Evolutionary conservation across 768 basidiomycete genomes (phyloP).

Genomic region (Suillus ampliporus): DNA sequence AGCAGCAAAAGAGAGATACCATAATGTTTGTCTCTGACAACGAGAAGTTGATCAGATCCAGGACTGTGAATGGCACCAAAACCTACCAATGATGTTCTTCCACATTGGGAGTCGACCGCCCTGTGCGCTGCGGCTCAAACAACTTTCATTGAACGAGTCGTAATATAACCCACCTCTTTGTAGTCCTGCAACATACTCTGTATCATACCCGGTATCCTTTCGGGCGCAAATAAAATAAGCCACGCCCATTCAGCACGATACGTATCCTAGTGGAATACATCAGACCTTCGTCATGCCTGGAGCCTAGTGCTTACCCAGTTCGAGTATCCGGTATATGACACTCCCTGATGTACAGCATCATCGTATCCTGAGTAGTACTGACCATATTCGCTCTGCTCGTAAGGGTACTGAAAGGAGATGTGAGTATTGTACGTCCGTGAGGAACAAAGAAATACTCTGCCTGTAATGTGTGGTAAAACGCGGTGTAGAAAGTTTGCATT

Average conservation of each 20-base stretch:
- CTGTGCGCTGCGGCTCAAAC: slow-evolving; percentile 27
- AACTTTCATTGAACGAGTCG: slow-evolving; percentile 7
- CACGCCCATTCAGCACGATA: slow-evolving; percentile 82
- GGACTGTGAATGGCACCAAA: not conserved
- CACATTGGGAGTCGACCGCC: slow-evolving; percentile 91
- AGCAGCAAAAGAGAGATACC: slow-evolving; percentile 40
- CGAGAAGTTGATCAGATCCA: not conserved
- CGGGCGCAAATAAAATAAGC: slow-evolving; percentile 77
- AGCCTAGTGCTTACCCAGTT: slow-evolving; percentile 60
- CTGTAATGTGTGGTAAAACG: slow-evolving; percentile 66
- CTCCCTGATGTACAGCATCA: slow-evolving; percentile 61
- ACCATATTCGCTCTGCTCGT: slow-evolving; percentile 71
- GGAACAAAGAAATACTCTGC: slow-evolving; percentile 32
- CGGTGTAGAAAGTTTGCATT: slow-evolving; percentile 62
- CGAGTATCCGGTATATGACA: slow-evolving; percentile 83
- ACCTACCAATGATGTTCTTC: slow-evolving; percentile 78
- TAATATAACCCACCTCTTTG: slow-evolving; percentile 49
- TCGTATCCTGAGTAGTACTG: slow-evolving; percentile 82
- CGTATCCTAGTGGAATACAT: slow-evolving; percentile 60
- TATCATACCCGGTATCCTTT: slow-evolving; percentile 77
- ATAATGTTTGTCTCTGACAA: slow-evolving; percentile 79
- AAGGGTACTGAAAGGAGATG: slow-evolving; percentile 62
- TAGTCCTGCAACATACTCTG: slow-evolving; percentile 84
- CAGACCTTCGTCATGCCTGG: not conserved
- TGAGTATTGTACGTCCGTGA: not conserved